Conservation (phyloP, 805 yeast genomes). For the Sugiyamaella americana region DNA sequence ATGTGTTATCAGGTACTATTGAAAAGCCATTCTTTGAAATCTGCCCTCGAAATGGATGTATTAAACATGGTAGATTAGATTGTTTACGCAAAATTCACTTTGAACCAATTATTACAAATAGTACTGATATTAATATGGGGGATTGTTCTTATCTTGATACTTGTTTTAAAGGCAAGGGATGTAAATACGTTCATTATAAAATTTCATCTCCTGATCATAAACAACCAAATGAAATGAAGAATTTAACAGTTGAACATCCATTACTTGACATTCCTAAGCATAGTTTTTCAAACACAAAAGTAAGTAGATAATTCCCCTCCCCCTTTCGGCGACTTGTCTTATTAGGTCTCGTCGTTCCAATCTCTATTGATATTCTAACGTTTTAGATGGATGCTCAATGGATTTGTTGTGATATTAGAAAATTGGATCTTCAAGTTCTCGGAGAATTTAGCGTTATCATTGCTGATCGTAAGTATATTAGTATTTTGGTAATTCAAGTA, state of each 20-base stretch:
- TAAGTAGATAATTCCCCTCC: no score
- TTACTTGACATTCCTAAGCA: not conserved
- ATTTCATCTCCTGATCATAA: slow-evolving; percentile 23
- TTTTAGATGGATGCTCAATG: slow-evolving; percentile 49
- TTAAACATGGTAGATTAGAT: slow-evolving; percentile 15
- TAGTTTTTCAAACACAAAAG: not conserved
- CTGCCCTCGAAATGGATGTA: slow-evolving; percentile 19
- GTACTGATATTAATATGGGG: slow-evolving; percentile 68
- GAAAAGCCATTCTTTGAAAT: slow-evolving; percentile 10
- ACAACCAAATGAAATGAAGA: slow-evolving; percentile 14
- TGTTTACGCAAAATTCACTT: slow-evolving; percentile 30
- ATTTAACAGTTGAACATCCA: slow-evolving; percentile 10
- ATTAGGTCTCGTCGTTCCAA: no score
- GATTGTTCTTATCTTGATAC: slow-evolving; percentile 94
- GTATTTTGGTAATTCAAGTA: not conserved
- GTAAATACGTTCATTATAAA: slow-evolving; percentile 74
- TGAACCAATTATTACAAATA: slow-evolving; percentile 31
- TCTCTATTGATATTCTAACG: no score
- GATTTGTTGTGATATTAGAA: slow-evolving; percentile 79
- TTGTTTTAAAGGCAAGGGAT: slow-evolving; percentile 75
- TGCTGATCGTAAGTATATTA: slow-evolving; percentile 53
- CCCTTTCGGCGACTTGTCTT: no score
- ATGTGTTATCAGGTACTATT: not conserved
- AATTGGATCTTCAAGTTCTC: slow-evolving; percentile 59
- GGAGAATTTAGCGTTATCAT: slow-evolving; percentile 76